phyloP scores from a whole-genome alignment of 176 grass and related monocot species.

The Oryza australiensis region DNA sequence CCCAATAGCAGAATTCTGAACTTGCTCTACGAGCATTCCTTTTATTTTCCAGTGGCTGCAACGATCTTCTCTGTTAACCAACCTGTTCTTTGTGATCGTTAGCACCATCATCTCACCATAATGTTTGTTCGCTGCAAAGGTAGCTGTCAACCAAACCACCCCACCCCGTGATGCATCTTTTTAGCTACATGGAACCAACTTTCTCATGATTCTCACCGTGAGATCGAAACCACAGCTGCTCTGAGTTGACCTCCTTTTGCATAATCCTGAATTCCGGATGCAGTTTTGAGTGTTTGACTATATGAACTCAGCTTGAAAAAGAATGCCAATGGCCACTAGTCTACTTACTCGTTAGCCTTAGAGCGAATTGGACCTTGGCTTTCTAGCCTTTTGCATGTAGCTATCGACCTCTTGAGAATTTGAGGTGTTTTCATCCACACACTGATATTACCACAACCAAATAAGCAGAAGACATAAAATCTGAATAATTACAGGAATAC shows the following conservation, averaged over 20 bases:
- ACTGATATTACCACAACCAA: not conserved
- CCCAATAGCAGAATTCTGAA: too few relatives aligned
- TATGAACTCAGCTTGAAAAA: not conserved
- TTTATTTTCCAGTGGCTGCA: too few relatives aligned
- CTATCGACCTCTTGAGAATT: not conserved
- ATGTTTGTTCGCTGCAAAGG: slow-evolving; percentile 29
- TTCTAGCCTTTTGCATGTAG: not conserved
- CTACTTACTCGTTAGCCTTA: not conserved
- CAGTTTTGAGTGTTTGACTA: not conserved
- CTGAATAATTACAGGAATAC: not conserved
- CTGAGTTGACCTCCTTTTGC: not conserved
- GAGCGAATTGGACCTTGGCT: not conserved
- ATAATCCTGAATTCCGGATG: not conserved
- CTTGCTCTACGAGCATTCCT: too few relatives aligned
- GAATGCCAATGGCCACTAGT: not conserved
- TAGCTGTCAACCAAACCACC: not conserved
- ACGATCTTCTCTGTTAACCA: too few relatives aligned
- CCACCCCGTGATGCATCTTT: slow-evolving; percentile 38
- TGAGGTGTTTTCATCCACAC: too few relatives aligned
- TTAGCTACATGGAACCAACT: slow-evolving; percentile 47
- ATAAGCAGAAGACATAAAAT: not conserved
- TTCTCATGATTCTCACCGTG: slow-evolving; percentile 45
- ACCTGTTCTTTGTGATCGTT: too few relatives aligned
- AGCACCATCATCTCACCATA: slow-evolving; percentile 22
- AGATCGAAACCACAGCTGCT: not conserved